Base-by-base conservation (phyloP, 139 green algal genomes). In the Picochlorum sp. region DNA sequence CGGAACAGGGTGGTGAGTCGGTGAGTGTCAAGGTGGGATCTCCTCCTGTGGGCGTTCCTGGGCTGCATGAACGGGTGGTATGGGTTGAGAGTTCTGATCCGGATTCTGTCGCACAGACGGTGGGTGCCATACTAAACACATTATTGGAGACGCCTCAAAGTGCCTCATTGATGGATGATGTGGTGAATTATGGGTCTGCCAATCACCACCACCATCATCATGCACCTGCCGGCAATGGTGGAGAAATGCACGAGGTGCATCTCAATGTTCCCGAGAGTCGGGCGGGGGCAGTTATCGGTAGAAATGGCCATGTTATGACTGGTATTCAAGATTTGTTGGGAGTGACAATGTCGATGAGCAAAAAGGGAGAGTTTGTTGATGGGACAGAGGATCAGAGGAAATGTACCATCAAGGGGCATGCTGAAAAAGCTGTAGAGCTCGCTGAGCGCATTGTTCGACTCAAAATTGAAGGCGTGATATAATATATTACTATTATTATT, bases 281-380 rank as follows among this genome's bases (percentile, higher is more conserved):
- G n/a, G 73, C 92, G 5, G 87, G 87, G 3, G 77, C 82, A 20
- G 75, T 94, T 6, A 88, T 94, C 14, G 87, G 87, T 44, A 82
- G 80, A 58, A 26, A 67, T 74, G 81, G 15, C 78, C 85, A 11
- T 63, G 80, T 82, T 23, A 80, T 94, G 60, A 79, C 67, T 49
- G 79, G 92, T 71, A 80, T 94, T 24, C 85, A 94, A 73, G 64
- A 66, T 44, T 45, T 86, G 55, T 49, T 81, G 23, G 75, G 74
- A 4, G 81, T 87, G 57, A 66, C 71, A 31, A 83, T 91, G 58
- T 76, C 68, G 37, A 83, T 91, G 10, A 75, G 49, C 62, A 71
- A 74, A 44, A 73, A 79, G 37, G 77, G 79, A 34, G 83, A 91
- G 55, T 82, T 81, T 68, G 30, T 86, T 20, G 62, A 68, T 4